Evolutionary conservation across 1,284 basidiomycete species (phyloP).

Genomic region (Fomitopsis palustris): DNA sequence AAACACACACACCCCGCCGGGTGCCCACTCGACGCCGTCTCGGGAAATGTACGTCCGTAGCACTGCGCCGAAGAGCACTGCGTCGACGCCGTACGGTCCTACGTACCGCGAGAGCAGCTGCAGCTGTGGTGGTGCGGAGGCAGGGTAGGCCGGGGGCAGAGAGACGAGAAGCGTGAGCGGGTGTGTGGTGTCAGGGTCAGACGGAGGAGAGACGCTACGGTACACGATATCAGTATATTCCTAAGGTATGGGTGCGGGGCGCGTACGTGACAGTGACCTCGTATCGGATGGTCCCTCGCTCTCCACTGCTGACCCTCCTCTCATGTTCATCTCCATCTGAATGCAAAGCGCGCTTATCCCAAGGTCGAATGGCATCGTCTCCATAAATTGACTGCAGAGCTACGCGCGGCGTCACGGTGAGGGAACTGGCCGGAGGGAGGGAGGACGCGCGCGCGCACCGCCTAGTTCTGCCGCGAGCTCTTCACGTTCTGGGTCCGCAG

Average conservation of each 20-base stretch:
- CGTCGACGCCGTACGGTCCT: conserved; percentile 73
- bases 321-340: conserved; percentile 15
- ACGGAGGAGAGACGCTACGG: conserved; percentile 11
- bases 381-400: conserved; percentile 86
- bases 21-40: conserved; percentile 70
- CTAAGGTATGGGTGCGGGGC: too few species aligned
- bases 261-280: conserved; percentile 51
- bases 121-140: conserved; percentile 70
- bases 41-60: conserved; percentile 81
- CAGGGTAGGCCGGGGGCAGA: conserved; percentile 70
- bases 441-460: conserved; percentile 39
- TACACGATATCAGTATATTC: not conserved
- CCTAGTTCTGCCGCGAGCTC: conserved; percentile 63
- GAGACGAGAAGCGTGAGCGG: conserved; percentile 67
- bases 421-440: not conserved
- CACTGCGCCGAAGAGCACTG: conserved; percentile 71
- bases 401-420: conserved; percentile 24
- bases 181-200: conserved; percentile 5
- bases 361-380: conserved; percentile 56
- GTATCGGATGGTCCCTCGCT: conserved; percentile 54
- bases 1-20: conserved; percentile 81
- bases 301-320: conserved; percentile 1
- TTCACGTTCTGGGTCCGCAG: conserved; percentile 48
- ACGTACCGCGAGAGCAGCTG: conserved; percentile 86
- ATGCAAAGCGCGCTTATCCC: conserved; percentile 33